phyloP scores from a whole-genome alignment of 352 stramenopile genomes.

The Paralagenidium karlingii region DNA sequence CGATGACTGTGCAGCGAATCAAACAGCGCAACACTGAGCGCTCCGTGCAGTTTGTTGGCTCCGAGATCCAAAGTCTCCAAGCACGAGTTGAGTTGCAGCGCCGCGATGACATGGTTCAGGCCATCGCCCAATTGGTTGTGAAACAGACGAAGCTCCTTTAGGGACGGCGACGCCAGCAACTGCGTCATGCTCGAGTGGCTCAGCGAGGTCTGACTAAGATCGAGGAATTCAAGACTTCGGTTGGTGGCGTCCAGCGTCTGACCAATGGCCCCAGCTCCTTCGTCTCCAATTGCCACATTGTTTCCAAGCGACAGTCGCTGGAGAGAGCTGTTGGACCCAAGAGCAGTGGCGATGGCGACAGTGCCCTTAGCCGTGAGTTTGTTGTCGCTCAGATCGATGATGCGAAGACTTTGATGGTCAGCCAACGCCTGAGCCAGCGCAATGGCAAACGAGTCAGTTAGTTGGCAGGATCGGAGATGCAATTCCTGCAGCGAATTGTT shows the following conservation, averaged over 20 bases:
- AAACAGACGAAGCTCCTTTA: conserved; percentile 62
- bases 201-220: conserved; percentile 61
- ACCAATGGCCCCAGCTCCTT: conserved; percentile 21
- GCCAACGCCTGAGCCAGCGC: conserved; percentile 26
- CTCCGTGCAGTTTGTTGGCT: conserved; percentile 54
- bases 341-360: conserved; percentile 21
- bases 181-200: conserved; percentile 25
- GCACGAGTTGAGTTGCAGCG: conserved; percentile 28
- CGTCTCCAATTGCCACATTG: conserved; percentile 42
- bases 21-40: conserved; percentile 45
- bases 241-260: conserved; percentile 18
- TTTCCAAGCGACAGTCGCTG: conserved; percentile 33
- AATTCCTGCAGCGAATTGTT: conserved; percentile 59
- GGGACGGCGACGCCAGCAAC: conserved; percentile 21
- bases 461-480: conserved; percentile 47
- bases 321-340: conserved; percentile 31
- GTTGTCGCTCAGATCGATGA: conserved; percentile 66
- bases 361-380: conserved; percentile 18
- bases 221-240: conserved; percentile 30
- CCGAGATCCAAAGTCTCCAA: conserved; percentile 55
- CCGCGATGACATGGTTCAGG: conserved; percentile 30
- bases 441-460: conserved; percentile 23
- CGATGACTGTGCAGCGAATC: conserved; percentile 41
- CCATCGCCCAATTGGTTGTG: conserved; percentile 56
- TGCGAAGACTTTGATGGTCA: conserved; percentile 30